Evolutionary conservation across 179 eudicot genomes (phyloP), one percentile per base, ranked within the genome.

Genomic region (Nepenthes alata): DNA sequence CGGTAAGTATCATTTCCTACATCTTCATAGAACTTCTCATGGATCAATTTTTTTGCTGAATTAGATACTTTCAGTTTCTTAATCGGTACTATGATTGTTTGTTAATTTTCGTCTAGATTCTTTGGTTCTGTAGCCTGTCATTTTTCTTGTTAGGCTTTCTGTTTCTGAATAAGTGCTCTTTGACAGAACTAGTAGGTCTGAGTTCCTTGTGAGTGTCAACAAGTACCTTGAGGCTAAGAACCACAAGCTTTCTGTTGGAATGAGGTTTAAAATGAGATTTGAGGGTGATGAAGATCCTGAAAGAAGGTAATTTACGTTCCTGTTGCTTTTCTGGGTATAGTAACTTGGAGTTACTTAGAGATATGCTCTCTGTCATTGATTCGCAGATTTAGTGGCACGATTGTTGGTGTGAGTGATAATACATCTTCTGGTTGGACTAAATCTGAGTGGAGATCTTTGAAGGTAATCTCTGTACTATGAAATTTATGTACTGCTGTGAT

Each of bases 241-340:
- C 67, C 82, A 81, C 61, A 81, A 80, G 69, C 75, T 91, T 62
- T 80, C 89, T 16, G 90, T 89, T 49, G 98, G 98, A 41, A 84
- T 86, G 96, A 77, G 98, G 67, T 91, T 91, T 68, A 84, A 85
- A 72, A 91, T 91, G 95, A 80, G 81, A 70, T 91, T 91, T 74
- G 98, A 86, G 81, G 96, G 90, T 16, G 98, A 86, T 53, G 96
- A 91, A 73, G 84, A 71, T 74, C 95, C 96, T 45, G 98, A 91
- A 70, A 83, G 95, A 80, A 91, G 95, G 98, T 91, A 83, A n/a
- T 2, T 37, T 53, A 45, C 60, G 11, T 47, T 52, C 35, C 51
- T 60, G 35, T 62, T 52, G 13, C 37, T 0, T 57, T 38, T 60
- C 34, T n/a, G 2, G 47, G 53, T 39, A 13, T 39, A 11, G 8